Base-by-base conservation (phyloP, 768 basidiomycete species). In the Boletus edulis region DNA sequence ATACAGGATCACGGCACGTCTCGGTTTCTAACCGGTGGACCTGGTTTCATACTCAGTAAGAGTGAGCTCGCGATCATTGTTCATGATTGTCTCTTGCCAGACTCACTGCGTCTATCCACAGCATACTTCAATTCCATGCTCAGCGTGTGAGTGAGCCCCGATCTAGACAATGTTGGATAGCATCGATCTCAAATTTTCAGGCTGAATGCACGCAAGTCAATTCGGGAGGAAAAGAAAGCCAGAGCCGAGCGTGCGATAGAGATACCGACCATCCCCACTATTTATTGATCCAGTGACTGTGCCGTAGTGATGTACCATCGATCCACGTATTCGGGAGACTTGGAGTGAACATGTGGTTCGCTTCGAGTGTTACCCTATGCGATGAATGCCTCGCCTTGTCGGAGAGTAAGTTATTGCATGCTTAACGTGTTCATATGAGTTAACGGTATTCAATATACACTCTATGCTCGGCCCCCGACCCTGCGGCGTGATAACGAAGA, bases 91-190 rank as follows among this genome's bases (percentile, higher is more conserved):
- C 2, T 14, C 24, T 29, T n/a, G 15, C 0, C 17, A 27, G 17
- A 20, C 32, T 53, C 3, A 50, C 14, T 11, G 7, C 14, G 7
- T 38, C 12, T 32, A 4, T 32, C 20, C 11, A 22, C 39, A 67
- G 67, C 57, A 27, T 67, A 62, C 15, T 11, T 43, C 24, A 69
- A 67, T 29, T 69, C 62, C n/a, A 62, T 64, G 58, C 40, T 69
- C 10, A 43, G 60, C 13, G 62, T 67, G 67, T 67, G 45, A 57
- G 66, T 29, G 15, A 7, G 29, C 20, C 32, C 18, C n/a, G 10
- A 32, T 46, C 18, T n/a, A 22, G 11, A 10, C 3, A 6, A 17
- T 4, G 17, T 18, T 6, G 22, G 44, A 17, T 40, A 12, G 6
- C 12, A 15, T 49, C 8, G n/a, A 58, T 27, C 0, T n/a, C 8